phyloP scores from a whole-genome alignment of 2,329 filamentous ascomycete genomes.

The Arthrobotrys entomopaga region DNA sequence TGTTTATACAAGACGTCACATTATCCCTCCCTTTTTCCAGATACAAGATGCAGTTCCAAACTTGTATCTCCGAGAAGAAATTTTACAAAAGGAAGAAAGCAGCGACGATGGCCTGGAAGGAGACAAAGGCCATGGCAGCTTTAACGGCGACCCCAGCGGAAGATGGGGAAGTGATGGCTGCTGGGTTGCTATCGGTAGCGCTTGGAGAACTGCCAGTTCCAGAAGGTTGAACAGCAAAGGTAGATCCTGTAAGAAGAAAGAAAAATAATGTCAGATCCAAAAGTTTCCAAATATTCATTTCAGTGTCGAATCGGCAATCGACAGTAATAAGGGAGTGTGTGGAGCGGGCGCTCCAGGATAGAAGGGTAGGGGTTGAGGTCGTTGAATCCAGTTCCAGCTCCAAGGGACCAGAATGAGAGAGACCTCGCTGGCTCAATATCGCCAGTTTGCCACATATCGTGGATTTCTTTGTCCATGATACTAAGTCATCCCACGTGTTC shows the following conservation, averaged over 20 bases:
- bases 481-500: too few species aligned
- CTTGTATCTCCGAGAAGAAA: neutral
- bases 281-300: neutral
- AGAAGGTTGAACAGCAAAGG: conserved; percentile 34
- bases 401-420: too few species aligned
- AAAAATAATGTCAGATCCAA: conserved; percentile 16
- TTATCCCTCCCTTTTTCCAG: conserved; percentile 4
- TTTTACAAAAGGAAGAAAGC: conserved; percentile 55
- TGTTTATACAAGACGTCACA: conserved; percentile 11
- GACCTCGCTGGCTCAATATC: neutral
- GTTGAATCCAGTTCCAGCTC: neutral
- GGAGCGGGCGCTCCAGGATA: conserved; percentile 1
- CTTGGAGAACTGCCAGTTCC: conserved; percentile 1
- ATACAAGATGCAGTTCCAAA: conserved; percentile 1
- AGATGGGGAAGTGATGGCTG: conserved; percentile 24
- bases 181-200: neutral
- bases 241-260: conserved; percentile 34
- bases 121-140: conserved; percentile 37
- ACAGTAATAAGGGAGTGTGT: conserved; percentile 3
- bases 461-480: too few species aligned
- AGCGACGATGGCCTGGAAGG: conserved; percentile 29
- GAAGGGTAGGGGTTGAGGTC: neutral
- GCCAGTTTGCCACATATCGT: neutral
- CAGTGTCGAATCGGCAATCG: conserved; percentile 25
- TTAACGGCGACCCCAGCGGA: conserved; percentile 38